Conservation (phyloP, 495 filamentous ascomycete genomes). For the Mycothermus thermophilus region DNA sequence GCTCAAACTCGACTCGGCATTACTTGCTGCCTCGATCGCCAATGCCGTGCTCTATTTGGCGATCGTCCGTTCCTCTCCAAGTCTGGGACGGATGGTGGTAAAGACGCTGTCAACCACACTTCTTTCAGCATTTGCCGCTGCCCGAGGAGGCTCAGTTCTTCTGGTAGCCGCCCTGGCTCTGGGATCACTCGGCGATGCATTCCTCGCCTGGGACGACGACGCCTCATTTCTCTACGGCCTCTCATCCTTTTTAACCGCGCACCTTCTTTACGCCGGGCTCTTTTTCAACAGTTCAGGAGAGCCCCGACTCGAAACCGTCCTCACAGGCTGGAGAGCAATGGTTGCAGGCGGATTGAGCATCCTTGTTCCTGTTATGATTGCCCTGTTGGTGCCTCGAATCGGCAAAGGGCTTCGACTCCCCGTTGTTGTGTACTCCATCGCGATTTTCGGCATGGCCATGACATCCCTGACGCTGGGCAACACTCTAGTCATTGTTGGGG, state of each 20-base stretch:
- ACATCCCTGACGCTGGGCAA: conserved; percentile 10
- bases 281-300: conserved; percentile 9
- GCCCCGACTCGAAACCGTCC: neutral
- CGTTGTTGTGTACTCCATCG: conserved; percentile 36
- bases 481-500: conserved; percentile 6
- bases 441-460: conserved; percentile 29
- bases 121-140: conserved; percentile 5
- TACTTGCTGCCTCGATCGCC: conserved; percentile 11
- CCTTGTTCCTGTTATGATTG: conserved; percentile 6
- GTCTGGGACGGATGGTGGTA: conserved; percentile 7
- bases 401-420: conserved; percentile 30
- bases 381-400: conserved; percentile 10
- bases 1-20: no score
- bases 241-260: conserved; percentile 12
- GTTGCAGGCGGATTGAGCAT: conserved; percentile 1
- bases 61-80: conserved; percentile 8
- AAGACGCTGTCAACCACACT: conserved; percentile 17
- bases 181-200: conserved; percentile 14
- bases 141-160: conserved; percentile 2
- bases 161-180: conserved; percentile 11
- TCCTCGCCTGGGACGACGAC: conserved; percentile 16
- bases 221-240: conserved; percentile 13
- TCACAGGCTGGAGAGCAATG: neutral
- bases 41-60: conserved; percentile 8
- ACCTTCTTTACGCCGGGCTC: conserved; percentile 13